Base-by-base conservation (phyloP, 164 flowering plant genomes). In the Chimonanthus salicifolius region DNA sequence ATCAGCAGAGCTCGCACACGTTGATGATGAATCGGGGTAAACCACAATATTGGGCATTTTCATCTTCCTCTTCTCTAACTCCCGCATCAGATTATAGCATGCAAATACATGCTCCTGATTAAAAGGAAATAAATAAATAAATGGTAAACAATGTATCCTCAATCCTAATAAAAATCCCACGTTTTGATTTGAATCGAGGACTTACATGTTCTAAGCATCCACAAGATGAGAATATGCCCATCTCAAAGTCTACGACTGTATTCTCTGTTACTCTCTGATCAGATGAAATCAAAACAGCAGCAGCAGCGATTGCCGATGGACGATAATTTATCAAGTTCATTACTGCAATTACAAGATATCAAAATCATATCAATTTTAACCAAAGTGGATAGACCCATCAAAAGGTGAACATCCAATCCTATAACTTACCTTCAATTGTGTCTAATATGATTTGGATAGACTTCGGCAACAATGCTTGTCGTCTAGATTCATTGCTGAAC, bases 261-360 rank as follows among this genome's bases (percentile, higher is more conserved):
- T 72, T 72, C 77, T 76, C 85, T 49, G 89, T 83, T 71, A 88
- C 75, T 50, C 66, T 67, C 64, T 75, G 81, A 75, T 84, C 85
- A 67, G 83, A 62, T 70, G 87, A 85, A 69, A 81, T 75, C 74
- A 91, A 78, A 45, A 82, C 83, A 43, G 94, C 91, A 0, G 94
- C 94, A 0, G 84, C 88, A 11, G 98, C 96, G 51, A 92, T 75
- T 1, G 81, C 78, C 18, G 95, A 89, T 3, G 94, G 94, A 9
- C 88, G 75, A 78, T 87, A 71, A 47, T 83, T 85, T 77, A 76
- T 75, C 67, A 80, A 58, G 76, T 80, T 85, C 64, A 81, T 75
- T 71, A 83, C 96, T 92, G 68, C 18, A 81, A 46, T 44, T 51
- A 47, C 50, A 47, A 75, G 74, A 21, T 66, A 80, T 33, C 20